Conservation (phyloP, 176 grass and related monocot species). For the Lolium rigidum region DNA sequence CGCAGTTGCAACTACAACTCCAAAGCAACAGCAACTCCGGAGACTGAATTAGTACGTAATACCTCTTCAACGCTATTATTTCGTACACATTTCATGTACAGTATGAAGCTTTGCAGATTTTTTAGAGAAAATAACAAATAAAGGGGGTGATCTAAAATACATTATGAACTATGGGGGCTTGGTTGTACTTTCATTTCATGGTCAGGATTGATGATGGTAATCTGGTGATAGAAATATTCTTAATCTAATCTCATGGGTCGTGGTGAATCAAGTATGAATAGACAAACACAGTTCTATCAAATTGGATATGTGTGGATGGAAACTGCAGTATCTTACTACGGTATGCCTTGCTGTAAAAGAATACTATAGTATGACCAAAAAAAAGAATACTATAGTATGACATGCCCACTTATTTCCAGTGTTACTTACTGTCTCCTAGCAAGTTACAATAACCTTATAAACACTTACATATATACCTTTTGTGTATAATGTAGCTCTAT, state of each 20-base stretch:
- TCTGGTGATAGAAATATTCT: not conserved
- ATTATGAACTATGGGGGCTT: not conserved
- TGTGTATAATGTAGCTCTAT: not conserved
- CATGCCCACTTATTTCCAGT: not conserved
- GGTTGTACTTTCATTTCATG: not conserved
- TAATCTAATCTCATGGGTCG: not conserved
- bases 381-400: not conserved
- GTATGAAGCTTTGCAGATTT: not conserved
- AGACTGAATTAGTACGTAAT: constrained; percentile 72
- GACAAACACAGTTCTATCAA: not conserved
- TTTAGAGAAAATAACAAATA: not conserved
- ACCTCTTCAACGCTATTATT: not conserved
- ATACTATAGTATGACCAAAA: not conserved
- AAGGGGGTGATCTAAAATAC: too few species aligned
- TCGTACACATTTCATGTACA: not conserved
- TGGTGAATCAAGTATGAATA: not conserved
- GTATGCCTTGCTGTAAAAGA: not conserved
- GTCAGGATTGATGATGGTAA: not conserved
- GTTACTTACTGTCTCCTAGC: not conserved
- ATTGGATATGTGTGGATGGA: not conserved
- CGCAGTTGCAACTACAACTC: constrained; percentile 70
- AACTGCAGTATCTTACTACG: not conserved
- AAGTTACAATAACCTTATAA: not conserved
- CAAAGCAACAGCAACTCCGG: constrained; percentile 49
- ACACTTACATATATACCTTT: not conserved